phyloP scores from a whole-genome alignment of 306 rosid species.

The Rosa multiflora region DNA sequence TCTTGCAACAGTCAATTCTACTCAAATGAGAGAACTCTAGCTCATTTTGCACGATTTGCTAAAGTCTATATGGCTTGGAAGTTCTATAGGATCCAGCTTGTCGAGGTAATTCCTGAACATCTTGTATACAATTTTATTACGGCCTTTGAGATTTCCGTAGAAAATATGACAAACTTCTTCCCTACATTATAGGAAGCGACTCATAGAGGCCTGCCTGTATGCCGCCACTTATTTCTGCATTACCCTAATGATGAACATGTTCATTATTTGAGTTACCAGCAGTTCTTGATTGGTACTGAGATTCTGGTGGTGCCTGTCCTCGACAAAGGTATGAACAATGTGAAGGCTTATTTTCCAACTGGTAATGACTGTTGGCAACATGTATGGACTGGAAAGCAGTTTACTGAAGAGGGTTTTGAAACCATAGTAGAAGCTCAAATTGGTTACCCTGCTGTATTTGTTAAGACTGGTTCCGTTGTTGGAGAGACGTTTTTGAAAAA shows the following conservation, averaged over 20 bases:
- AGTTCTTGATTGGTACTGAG: slow-evolving; percentile 85
- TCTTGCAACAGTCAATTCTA: slow-evolving; percentile 89
- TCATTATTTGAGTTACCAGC: slow-evolving; percentile 63
- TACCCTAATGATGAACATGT: slow-evolving; percentile 79
- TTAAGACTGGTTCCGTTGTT: slow-evolving; percentile 62
- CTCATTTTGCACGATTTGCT: slow-evolving; percentile 82
- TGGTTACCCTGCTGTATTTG: slow-evolving; percentile 80
- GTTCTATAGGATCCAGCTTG: slow-evolving; percentile 82
- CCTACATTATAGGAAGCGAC: slow-evolving; percentile 65
- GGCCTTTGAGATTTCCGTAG: not conserved
- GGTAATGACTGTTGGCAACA: slow-evolving; percentile 79
- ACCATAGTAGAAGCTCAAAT: slow-evolving; percentile 71
- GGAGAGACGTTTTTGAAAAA: slow-evolving; percentile 80
- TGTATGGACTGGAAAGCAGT: slow-evolving; percentile 76
- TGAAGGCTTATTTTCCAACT: slow-evolving; percentile 74
- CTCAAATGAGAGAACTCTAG: slow-evolving; percentile 64
- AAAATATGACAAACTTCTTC: slow-evolving; percentile 14
- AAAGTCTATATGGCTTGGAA: slow-evolving; percentile 84
- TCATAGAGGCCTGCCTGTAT: slow-evolving; percentile 73
- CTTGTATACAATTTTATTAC: not conserved
- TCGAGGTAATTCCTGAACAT: slow-evolving; percentile 53
- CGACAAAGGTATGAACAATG: slow-evolving; percentile 74
- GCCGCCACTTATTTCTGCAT: slow-evolving; percentile 90
- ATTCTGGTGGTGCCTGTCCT: slow-evolving; percentile 82
- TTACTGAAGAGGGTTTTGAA: slow-evolving; percentile 59